Base-by-base conservation (phyloP, 306 rosid genomes). In the Cercis canadensis region DNA sequence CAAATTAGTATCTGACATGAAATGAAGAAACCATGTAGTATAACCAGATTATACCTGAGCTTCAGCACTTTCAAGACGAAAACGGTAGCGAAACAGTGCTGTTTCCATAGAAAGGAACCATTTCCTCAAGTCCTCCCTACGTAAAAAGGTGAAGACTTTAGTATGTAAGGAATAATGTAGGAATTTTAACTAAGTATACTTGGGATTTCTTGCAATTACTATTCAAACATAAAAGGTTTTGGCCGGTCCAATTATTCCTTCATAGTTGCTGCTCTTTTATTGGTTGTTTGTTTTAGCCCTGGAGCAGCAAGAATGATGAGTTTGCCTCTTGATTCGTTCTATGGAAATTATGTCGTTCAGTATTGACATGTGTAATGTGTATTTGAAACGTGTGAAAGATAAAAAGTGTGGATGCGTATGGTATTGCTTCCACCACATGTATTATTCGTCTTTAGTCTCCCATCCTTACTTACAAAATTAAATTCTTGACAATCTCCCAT, bases 81-180 rank as follows among this genome's bases (percentile, higher is more conserved):
- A 89, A 12, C 97, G 95, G 76, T 91, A 67, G 64, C 92, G 92
- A 65, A 94, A 94, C 59, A 94, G 85, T 61, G 83, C 62, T 75
- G 90, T 80, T 80, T 94, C 99, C 96, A 82, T 81, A 17, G 96
- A 84, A 64, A 94, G 92, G 74, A 94, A 91, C 99, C 99, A 94
- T 82, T 89, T 94, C 75, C 96, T 87, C 86, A 91, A 83, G 6
- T 94, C 97, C 71, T 94, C 99, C 75, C 99, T 94, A 53, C 55
- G 13, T 62, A 79, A 7, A 21, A 71, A 62, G 15, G 57, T 41
- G 7, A 59, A 50, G 24, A 59, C 57, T 65, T 51, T 29, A 64
- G 63, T 12, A 51, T 34, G 51, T 36, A 29, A 14, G 65, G 52
- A 68, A 72, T 7, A 46, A 45, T 41, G 47, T 36, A 62, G 24